phyloP scores from a whole-genome alignment of 106 monocot genomes.

The Dendrobium catenatum region DNA sequence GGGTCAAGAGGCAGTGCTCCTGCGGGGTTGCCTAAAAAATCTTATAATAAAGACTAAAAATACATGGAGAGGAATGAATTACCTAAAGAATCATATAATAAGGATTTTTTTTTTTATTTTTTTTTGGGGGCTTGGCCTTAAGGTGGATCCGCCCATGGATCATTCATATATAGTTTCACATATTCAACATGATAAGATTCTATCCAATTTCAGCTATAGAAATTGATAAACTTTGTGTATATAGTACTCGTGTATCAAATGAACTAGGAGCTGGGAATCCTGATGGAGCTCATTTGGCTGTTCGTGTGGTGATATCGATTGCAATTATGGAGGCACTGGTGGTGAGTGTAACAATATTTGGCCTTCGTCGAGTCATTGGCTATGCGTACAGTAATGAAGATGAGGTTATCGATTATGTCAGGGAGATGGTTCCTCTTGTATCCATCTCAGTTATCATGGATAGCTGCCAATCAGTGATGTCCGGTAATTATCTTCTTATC shows the following conservation, averaged over 20 bases:
- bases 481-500: slow-evolving; percentile 31
- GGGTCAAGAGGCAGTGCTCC: too few relatives aligned
- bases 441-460: slow-evolving; percentile 46
- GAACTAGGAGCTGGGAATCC: slow-evolving; percentile 72
- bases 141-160: too few relatives aligned
- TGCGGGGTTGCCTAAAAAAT: too few relatives aligned
- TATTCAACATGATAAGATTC: too few relatives aligned
- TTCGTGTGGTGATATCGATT: slow-evolving; percentile 32
- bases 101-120: too few relatives aligned
- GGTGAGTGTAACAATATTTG: slow-evolving; percentile 34
- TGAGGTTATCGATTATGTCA: slow-evolving; percentile 47
- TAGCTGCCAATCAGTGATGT: slow-evolving; percentile 40
- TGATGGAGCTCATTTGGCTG: slow-evolving; percentile 34
- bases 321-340: slow-evolving; percentile 25
- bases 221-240: neutral
- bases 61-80: too few relatives aligned
- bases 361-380: slow-evolving; percentile 21
- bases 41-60: too few relatives aligned
- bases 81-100: neutral
- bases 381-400: slow-evolving; percentile 55
- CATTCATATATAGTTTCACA: neutral
- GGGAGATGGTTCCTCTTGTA: slow-evolving; percentile 42
- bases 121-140: too few relatives aligned
- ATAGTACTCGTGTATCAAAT: slow-evolving; percentile 58
- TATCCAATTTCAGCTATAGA: neutral